Conservation (phyloP, 2,329 filamentous ascomycete genomes). For the Stagonosporopsis tanaceti region DNA sequence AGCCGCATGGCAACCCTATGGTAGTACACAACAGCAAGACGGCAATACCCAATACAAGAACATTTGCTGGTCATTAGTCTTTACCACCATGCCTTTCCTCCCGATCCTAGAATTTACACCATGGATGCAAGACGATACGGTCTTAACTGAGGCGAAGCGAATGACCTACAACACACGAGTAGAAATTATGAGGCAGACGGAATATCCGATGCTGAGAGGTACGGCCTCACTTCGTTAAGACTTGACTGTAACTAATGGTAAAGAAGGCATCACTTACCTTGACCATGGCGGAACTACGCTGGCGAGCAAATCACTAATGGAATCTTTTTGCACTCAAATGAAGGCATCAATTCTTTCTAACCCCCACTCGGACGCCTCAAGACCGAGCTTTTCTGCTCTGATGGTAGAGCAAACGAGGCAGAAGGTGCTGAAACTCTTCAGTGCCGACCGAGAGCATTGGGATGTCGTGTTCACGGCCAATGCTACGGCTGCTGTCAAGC, state of each 20-base stretch:
- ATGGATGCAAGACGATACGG: not conserved
- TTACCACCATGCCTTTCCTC: constrained; percentile 1
- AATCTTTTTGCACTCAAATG: constrained; percentile 64
- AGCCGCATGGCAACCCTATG: not conserved
- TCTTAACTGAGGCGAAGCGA: constrained; percentile 3
- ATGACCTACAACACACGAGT: constrained; percentile 25
- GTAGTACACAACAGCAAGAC: not conserved
- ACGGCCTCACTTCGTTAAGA: not conserved
- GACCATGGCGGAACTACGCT: constrained; percentile 63
- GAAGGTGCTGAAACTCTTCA: constrained; percentile 72
- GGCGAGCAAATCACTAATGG: constrained; percentile 63
- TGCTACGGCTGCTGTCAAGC: constrained; percentile 86
- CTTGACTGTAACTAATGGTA: not conserved
- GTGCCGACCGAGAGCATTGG: constrained; percentile 79
- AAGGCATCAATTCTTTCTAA: constrained; percentile 69
- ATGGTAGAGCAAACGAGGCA: constrained; percentile 61
- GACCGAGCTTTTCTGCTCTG: constrained; percentile 63
- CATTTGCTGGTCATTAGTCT: constrained; percentile 1
- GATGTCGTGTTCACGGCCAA: constrained; percentile 94
- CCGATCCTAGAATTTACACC: not conserved
- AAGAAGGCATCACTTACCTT: constrained; percentile 56
- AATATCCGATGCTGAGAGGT: constrained; percentile 42
- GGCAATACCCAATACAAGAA: not conserved
- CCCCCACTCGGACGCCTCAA: constrained; percentile 70
- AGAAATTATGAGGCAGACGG: constrained; percentile 23